These are phyloP conservation scores for Fusarium tjaetaba DNA, from an alignment of 2,329 filamentous ascomycete species.

Conservation along the genomic window DNA sequence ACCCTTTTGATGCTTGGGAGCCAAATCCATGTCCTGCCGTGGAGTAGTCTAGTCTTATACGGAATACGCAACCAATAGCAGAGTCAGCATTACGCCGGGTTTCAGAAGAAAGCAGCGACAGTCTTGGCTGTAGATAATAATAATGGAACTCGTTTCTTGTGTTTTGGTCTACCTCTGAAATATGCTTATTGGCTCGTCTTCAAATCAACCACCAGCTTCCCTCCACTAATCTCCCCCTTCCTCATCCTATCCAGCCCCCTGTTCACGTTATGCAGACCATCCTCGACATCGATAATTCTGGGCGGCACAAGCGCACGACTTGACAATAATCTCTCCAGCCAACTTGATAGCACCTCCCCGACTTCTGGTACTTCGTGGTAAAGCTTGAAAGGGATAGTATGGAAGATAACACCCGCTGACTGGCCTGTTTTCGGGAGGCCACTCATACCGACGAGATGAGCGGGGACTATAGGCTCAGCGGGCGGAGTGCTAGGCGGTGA, in stretches of 20 bases:
- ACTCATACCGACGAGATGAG: conserved; percentile 74
- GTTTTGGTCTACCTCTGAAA: background rate
- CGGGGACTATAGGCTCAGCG: conserved; percentile 36
- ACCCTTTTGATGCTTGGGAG: background rate
- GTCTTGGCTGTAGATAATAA: too few relatives aligned
- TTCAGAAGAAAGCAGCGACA: background rate
- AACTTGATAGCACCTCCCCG: conserved; percentile 69
- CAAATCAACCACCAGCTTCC: conserved; percentile 69
- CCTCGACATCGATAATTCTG: conserved; percentile 71
- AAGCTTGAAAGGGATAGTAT: conserved; percentile 78
- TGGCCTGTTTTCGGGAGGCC: conserved; percentile 69
- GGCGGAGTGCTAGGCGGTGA: conserved; percentile 54
- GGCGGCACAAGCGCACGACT: conserved; percentile 65
- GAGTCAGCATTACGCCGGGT: background rate
- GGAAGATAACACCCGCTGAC: conserved; percentile 60
- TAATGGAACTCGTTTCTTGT: too few relatives aligned
- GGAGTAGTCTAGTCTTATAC: background rate
- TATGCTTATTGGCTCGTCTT: background rate
- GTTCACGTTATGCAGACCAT: conserved; percentile 75
- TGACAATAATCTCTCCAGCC: conserved; percentile 74
- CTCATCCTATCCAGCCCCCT: conserved; percentile 72
- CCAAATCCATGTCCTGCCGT: background rate
- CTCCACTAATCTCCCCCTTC: conserved; percentile 72
- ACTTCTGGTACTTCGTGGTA: conserved; percentile 75
- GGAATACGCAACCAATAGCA: conserved; percentile 11